Evolutionary conservation across 2,329 filamentous ascomycete genomes (phyloP).

Genomic region (Talaromyces sp.): DNA sequence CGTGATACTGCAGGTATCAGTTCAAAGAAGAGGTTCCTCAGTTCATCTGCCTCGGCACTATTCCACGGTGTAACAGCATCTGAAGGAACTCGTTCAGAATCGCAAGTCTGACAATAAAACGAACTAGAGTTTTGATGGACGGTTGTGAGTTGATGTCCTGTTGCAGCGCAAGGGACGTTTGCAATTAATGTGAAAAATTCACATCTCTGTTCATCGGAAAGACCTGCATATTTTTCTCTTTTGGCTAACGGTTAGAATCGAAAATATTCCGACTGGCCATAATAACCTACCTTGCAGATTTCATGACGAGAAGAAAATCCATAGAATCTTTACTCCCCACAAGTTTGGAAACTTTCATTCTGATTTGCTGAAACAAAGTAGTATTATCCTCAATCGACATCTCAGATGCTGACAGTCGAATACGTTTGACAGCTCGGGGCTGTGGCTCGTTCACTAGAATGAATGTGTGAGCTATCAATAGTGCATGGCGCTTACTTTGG

Average conservation of each 20-base stretch:
- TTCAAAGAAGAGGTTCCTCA: slow-evolving; percentile 40
- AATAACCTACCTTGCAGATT: slow-evolving; percentile 1
- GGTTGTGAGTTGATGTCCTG: slow-evolving; percentile 39
- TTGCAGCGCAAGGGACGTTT: slow-evolving; percentile 52
- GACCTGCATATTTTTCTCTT: slow-evolving; percentile 40
- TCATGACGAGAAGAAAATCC: not conserved
- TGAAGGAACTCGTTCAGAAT: slow-evolving; percentile 21
- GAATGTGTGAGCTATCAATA: not conserved
- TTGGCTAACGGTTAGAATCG: not conserved
- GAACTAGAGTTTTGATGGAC: slow-evolving; percentile 13
- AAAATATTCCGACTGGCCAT: not conserved
- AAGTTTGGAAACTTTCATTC: slow-evolving; percentile 24
- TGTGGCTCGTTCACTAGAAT: slow-evolving; percentile 4
- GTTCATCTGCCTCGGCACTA: slow-evolving; percentile 21
- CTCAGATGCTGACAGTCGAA: slow-evolving; percentile 27
- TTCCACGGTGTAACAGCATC: slow-evolving; percentile 12
- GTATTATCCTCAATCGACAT: slow-evolving; percentile 1
- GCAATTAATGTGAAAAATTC: slow-evolving; percentile 52
- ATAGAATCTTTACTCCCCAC: slow-evolving; percentile 28
- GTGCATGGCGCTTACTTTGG: not conserved
- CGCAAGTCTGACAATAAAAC: slow-evolving; percentile 33
- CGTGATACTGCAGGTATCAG: slow-evolving; percentile 36
- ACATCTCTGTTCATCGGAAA: slow-evolving; percentile 49
- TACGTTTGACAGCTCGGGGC: slow-evolving; percentile 26
- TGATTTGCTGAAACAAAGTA: slow-evolving; percentile 26